Conservation (phyloP, 495 filamentous ascomycete genomes). For the Geopyxis carbonaria region DNA sequence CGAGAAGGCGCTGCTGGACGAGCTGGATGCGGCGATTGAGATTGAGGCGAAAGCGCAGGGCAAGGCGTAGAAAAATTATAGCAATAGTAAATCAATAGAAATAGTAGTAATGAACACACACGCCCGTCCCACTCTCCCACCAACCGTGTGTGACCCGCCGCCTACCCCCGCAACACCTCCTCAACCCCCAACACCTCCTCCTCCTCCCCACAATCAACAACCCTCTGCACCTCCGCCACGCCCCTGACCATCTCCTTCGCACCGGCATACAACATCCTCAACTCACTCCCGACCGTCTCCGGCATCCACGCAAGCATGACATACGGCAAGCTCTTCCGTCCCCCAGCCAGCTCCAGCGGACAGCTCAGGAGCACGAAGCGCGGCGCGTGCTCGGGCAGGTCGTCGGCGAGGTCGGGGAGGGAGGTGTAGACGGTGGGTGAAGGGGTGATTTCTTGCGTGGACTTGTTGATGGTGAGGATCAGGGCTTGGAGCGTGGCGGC, state of each 20-base stretch:
- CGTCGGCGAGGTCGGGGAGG: slow-evolving; percentile 63
- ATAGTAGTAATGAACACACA: background rate
- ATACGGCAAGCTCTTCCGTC: slow-evolving; percentile 58
- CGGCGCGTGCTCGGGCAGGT: slow-evolving; percentile 82
- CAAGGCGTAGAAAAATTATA: background rate
- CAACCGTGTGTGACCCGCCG: background rate
- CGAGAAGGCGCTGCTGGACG: slow-evolving; percentile 10
- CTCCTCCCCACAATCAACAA: slow-evolving; percentile 18
- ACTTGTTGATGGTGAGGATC: slow-evolving; percentile 91
- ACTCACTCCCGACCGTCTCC: slow-evolving; percentile 63
- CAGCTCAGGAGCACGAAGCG: slow-evolving; percentile 81
- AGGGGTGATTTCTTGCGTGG: slow-evolving; percentile 65
- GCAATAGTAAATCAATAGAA: background rate
- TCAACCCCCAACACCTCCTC: slow-evolving; percentile 17
- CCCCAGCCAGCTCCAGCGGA: slow-evolving; percentile 34
- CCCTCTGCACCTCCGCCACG: slow-evolving; percentile 48
- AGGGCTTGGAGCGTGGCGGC: slow-evolving; percentile 76
- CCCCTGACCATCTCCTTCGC: slow-evolving; percentile 90
- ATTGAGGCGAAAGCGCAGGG: slow-evolving; percentile 16
- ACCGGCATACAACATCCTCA: slow-evolving; percentile 86
- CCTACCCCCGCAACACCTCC: slow-evolving; percentile 23
- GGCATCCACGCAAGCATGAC: slow-evolving; percentile 73
- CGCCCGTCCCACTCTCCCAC: background rate
- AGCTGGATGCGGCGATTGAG: slow-evolving; percentile 13
- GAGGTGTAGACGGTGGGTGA: slow-evolving; percentile 64